Conservation (phyloP, 352 stramenopile genomes). For the Globisporangium camurandrum region DNA sequence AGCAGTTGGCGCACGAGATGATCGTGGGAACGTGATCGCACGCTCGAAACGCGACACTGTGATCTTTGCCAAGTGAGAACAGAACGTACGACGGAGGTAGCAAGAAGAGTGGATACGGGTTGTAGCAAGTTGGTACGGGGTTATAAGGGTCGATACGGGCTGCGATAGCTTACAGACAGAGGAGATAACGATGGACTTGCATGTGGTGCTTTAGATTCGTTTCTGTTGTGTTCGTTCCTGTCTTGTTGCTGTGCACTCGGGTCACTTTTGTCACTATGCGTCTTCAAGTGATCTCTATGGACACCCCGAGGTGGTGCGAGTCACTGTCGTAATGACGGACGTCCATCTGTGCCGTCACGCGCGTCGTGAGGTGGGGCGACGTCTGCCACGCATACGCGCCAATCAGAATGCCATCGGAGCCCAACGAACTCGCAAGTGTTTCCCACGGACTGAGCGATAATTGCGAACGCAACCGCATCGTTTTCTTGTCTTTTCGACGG, state of each 20-base stretch:
- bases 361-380: slow-evolving; percentile 65
- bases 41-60: slow-evolving; percentile 83
- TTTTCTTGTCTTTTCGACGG: slow-evolving; percentile 60
- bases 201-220: too few species aligned
- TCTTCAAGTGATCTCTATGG: slow-evolving; percentile 68
- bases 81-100: too few species aligned
- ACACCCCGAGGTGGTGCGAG: slow-evolving; percentile 75
- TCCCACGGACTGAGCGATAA: slow-evolving; percentile 43
- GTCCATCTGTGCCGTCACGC: slow-evolving; percentile 71
- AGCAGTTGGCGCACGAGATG: slow-evolving; percentile 65
- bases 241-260: too few species aligned
- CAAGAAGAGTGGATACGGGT: too few species aligned
- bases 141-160: too few species aligned
- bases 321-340: slow-evolving; percentile 80
- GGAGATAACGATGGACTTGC: too few species aligned
- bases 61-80: slow-evolving; percentile 84
- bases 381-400: slow-evolving; percentile 74
- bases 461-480: slow-evolving; percentile 45
- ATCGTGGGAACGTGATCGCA: slow-evolving; percentile 84
- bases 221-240: neutral
- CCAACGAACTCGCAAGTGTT: slow-evolving; percentile 47
- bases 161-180: too few species aligned
- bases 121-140: too few species aligned
- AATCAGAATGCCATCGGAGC: slow-evolving; percentile 67
- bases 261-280: neutral